A percentile compares a stretch with the other conserved stretches of the same genome.
Evolutionary conservation across 1,284 basidiomycete genomes (phyloP).

Genomic region (Neotropicomus parvogracilis): DNA sequence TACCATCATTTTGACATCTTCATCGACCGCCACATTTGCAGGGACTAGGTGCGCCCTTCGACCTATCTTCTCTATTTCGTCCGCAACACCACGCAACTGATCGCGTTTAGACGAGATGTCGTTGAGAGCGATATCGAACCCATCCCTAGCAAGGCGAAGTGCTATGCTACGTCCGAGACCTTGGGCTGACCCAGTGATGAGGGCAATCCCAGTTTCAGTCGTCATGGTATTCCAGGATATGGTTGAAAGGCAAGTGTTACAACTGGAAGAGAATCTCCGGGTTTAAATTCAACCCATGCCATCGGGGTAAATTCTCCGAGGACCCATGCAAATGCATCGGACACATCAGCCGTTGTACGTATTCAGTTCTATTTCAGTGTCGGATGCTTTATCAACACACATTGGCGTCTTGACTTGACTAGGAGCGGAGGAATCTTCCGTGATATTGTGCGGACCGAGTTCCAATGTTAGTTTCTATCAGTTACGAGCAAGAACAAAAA

Average conservation of each 20-base stretch:
- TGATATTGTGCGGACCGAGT: conserved; percentile 25
- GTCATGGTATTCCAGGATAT: conserved; percentile 6
- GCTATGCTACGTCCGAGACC: conserved; percentile 3
- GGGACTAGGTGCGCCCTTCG: conserved; percentile 1
- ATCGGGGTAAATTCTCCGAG: no score
- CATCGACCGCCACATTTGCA: conserved; percentile 9
- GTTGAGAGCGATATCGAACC: conserved; percentile 5
- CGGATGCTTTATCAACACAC: not conserved
- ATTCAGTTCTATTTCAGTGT: no score
- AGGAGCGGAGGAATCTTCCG: conserved; percentile 23
- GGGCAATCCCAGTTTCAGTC: conserved; percentile 10
- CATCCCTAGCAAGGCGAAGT: conserved; percentile 11
- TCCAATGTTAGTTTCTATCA: conserved; percentile 19
- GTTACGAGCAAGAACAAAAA: not conserved
- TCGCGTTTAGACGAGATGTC: conserved; percentile 10
- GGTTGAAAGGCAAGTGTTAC: no score
- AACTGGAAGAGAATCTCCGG: no score
- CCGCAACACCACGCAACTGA: not conserved
- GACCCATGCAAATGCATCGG: no score
- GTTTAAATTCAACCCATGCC: no score
- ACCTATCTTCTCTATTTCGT: conserved; percentile 7
- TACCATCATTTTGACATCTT: conserved; percentile 10
- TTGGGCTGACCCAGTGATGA: conserved; percentile 18
- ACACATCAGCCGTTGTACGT: no score
- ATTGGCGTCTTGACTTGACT: conserved; percentile 11